Evolutionary conservation across 2,329 filamentous ascomycete genomes (phyloP), one percentile per base, ranked within the genome.

Genomic region (Tympanopsis confertula): DNA sequence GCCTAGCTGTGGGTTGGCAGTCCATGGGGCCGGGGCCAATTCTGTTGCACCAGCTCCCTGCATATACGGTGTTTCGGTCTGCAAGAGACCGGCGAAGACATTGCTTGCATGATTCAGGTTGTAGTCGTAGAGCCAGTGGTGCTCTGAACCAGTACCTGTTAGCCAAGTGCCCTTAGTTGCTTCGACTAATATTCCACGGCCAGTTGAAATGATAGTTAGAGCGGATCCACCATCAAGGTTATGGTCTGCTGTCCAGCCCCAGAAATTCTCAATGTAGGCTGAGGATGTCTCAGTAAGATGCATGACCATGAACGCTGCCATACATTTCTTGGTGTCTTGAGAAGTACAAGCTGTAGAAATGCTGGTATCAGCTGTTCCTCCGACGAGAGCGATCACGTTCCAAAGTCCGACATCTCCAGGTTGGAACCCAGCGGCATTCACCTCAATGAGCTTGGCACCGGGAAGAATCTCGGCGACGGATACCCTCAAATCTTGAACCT

Each of bases 71-170:
- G 70, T 72, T 52, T 76, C 71, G 35, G 61, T 62, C 52, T 75
- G 69, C 40, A 70, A 59, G 50, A 73, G 46, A 13, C 61, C 62
- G 13, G 69, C 56, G 38, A 69, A 58, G 5, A 75, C 62, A 41
- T 71, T 70, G 38, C 57, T 48, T 1, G 70, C 68, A 24, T 57
- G 54, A 35, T 61, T 56, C 37, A 75, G 51, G 43, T 73, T 69
- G 44, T 74, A 66, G 52, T 77, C 69, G 54, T 77, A 78, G 35
- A 77, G 52, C 51, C 66, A 66, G 54, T 65, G 67, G 50, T 78
- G 73, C 55, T 78, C 73, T 35, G 61, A 67, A 3, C 66, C 65
- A 1, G 67, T 61, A 4, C 65, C 68, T 42, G 66, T 61, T 7
- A 73, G 54, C 69, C 69, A 73, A 14, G 66, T 67, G 4, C 63